Base-by-base conservation (phyloP, 75 land plant genomes). In the Ceratopteris richardii region DNA sequence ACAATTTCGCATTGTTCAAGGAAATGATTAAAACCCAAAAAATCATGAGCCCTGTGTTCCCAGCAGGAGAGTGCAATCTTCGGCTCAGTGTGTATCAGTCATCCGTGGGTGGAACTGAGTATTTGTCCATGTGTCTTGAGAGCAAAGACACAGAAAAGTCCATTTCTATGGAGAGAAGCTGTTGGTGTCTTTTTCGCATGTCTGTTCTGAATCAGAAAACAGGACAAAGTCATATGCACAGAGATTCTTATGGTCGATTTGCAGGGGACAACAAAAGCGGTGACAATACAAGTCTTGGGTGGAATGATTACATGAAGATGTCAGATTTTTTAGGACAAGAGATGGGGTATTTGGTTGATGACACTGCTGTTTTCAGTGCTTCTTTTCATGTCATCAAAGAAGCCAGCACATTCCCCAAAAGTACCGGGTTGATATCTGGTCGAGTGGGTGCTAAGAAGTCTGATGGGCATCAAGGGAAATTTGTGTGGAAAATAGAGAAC, bases 231-330 rank as follows among this genome's bases (percentile, higher is more conserved):
- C 79, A 76, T 31, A 76, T 72, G 76, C 79, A 76, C 60, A 30
- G 79, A 27, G 79, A 76, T 42, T 76, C 79, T 14, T 77, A 77
- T 62, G 79, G 79, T 9, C 37, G 79, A 33, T 77, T 77, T 62
- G 79, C 79, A 0, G 77, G 64, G 14, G 79, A 77, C 24, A 77
- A 66, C 50, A 77, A 73, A 47, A 72, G 70, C 24, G 79, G 79
- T 11, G 79, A 77, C 39, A 77, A 77, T 55, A 77, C 76, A 1
- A 77, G 79, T 48, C 66, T 77, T 10, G 79, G 79, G 21, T 77
- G 79, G 79, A 77, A 77, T 50, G 79, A 77, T 56, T 77, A 76
- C 60, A 76, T 76, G 79, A 73, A 66, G 56, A 72, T 76, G 76
- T 39, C 66, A 5, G 79, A 76, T 47, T 76, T 76, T 69, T 48